phyloP scores from a whole-genome alignment of 2,329 filamentous ascomycete genomes.

The Ambrosiella cleistominuta region DNA sequence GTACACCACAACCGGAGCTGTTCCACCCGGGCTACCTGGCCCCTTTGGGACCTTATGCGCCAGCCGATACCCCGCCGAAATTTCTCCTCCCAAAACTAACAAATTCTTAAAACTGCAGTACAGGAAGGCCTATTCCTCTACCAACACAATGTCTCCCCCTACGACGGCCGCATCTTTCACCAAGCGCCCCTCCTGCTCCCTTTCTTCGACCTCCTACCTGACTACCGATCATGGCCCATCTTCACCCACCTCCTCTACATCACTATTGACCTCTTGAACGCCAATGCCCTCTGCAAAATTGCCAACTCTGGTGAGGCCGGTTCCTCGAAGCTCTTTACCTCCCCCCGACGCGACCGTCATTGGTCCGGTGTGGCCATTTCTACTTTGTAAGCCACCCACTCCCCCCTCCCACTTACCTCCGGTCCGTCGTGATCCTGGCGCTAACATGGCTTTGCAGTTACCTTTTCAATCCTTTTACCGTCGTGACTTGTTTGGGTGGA shows the following conservation, averaged over 20 bases:
- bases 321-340: conserved; percentile 59
- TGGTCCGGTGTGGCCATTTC: conserved; percentile 63
- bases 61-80: neutral
- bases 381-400: conserved; percentile 43
- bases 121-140: conserved; percentile 96
- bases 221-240: conserved; percentile 46
- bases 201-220: conserved; percentile 75
- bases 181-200: conserved; percentile 81
- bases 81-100: conserved; percentile 3
- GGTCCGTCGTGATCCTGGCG: neutral
- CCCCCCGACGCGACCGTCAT: conserved; percentile 50
- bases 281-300: conserved; percentile 60
- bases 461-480: conserved; percentile 86
- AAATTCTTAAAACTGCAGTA: conserved; percentile 32
- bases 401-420: too few relatives aligned
- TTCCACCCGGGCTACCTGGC: too few relatives aligned
- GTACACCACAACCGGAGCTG: conserved; percentile 18
- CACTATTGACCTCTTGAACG: conserved; percentile 62
- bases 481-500: conserved; percentile 76
- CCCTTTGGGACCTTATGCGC: too few relatives aligned
- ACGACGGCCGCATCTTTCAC: conserved; percentile 74
- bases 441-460: conserved; percentile 36
- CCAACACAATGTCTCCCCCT: conserved; percentile 88
- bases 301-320: conserved; percentile 65
- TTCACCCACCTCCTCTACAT: conserved; percentile 70